Base-by-base conservation (phyloP, 768 basidiomycete species). In the Glaciozyma martinii region DNA sequence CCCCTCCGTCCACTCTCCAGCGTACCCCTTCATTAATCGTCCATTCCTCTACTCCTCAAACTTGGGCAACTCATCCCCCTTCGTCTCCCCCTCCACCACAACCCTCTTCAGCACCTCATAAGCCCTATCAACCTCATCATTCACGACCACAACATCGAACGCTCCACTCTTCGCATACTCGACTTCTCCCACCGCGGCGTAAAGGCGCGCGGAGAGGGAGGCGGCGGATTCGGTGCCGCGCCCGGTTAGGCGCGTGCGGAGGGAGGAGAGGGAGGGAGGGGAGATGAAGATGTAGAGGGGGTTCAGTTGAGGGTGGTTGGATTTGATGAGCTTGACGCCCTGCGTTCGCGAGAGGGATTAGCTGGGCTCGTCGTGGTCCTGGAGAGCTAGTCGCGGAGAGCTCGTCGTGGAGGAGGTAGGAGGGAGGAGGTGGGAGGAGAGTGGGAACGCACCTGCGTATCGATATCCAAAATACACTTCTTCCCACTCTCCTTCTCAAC, bases 401-500 rank as follows among this genome's bases (percentile, higher is more conserved):
- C 12, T n/a, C n/a, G n/a, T n/a, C n/a, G n/a, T n/a, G 5, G 37
- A 44, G 19, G 30, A 62, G 7, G 30, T 23, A 37, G 33, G n/a
- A 32, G 49, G 15, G 47, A 37, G 37, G 30, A 25, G 23, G 42
- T 47, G 19, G 47, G 59, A 47, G 54, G 57, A 56, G 43, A 42
- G 40, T 15, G 61, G 33, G 37, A 49, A 78, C 80, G 62, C 74
- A 89, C 90, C 86, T 98, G 93, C 15, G 88, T 86, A 74, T 98
- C 94, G 64, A 98, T 98, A 75, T 98, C 94, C 46, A 98, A 82
- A 64, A 98, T 86, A 75, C 94, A 97, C 18, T 90, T 84, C 66
- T 82, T 83, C 21, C 89, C 90, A 23, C 88, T 89, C 23, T 81
- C 76, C 23, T 49, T 63, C 43, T 83, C 80, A 32, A 95, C 86